These are phyloP conservation scores for Xylaria castorea DNA, from an alignment of 495 filamentous ascomycete species.

Conservation along the genomic window DNA sequence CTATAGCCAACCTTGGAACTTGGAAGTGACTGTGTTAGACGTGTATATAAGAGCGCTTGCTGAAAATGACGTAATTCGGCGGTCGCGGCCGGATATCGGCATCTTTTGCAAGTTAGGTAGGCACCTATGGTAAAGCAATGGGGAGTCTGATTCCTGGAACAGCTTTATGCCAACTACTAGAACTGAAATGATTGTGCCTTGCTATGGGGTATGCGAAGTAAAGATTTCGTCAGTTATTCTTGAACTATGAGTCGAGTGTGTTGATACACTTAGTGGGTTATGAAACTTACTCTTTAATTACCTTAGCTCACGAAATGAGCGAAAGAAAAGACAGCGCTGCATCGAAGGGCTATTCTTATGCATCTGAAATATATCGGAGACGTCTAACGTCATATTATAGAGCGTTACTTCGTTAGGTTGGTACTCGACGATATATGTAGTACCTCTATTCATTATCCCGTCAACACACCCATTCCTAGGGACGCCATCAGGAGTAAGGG, in stretches of 20 bases:
- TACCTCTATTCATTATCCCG: background rate
- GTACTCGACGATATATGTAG: background rate
- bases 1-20: background rate
- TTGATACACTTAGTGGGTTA: background rate
- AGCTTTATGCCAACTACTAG: background rate
- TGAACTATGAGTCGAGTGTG: background rate
- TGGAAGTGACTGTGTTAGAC: background rate
- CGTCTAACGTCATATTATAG: background rate
- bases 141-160: background rate
- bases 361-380: background rate
- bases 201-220: background rate
- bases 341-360: background rate
- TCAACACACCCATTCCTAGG: background rate
- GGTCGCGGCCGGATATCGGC: conserved; percentile 9
- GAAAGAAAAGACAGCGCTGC: background rate
- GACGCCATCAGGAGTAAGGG: background rate
- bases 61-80: conserved; percentile 25
- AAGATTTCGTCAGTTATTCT: background rate
- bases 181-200: background rate
- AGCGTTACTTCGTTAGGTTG: background rate
- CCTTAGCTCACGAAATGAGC: background rate
- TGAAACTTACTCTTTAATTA: background rate
- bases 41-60: background rate
- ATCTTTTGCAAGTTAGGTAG: background rate
- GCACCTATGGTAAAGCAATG: background rate